phyloP scores from a whole-genome alignment of 2,329 filamentous ascomycete genomes.

The Fusarium sp. region DNA sequence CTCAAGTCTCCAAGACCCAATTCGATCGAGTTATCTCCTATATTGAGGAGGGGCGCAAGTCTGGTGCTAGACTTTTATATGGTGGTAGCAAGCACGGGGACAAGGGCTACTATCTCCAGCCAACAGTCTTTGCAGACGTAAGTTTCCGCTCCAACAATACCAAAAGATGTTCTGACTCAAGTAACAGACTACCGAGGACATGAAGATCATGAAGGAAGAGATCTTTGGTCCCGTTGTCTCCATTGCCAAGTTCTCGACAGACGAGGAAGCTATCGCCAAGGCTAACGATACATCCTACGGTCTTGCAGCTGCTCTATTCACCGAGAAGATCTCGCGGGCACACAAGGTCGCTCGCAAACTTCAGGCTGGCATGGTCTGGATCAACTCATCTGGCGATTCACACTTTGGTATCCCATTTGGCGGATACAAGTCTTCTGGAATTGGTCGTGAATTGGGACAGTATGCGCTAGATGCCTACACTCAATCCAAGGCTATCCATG shows the following conservation, averaged over 20 bases:
- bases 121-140: slow-evolving; percentile 45
- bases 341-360: slow-evolving; percentile 58
- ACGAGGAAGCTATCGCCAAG: slow-evolving; percentile 40
- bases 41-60: slow-evolving; percentile 70
- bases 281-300: slow-evolving; percentile 61
- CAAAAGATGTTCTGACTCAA: slow-evolving; percentile 27
- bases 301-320: slow-evolving; percentile 65
- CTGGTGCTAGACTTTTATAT: slow-evolving; percentile 67
- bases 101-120: slow-evolving; percentile 43
- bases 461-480: slow-evolving; percentile 44
- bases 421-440: slow-evolving; percentile 42
- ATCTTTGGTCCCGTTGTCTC: slow-evolving; percentile 47
- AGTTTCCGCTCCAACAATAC: slow-evolving; percentile 11
- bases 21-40: slow-evolving; percentile 73
- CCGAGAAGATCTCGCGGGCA: slow-evolving; percentile 58
- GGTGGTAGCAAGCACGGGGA: slow-evolving; percentile 42
- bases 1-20: slow-evolving; percentile 72
- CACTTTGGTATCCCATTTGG: slow-evolving; percentile 46
- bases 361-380: slow-evolving; percentile 61
- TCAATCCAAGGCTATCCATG: slow-evolving; percentile 41
- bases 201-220: slow-evolving; percentile 45
- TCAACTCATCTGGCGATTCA: slow-evolving; percentile 47
- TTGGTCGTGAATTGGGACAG: slow-evolving; percentile 41
- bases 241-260: slow-evolving; percentile 41
- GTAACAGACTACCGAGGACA: slow-evolving; percentile 38